Evolutionary conservation across 1,284 basidiomycete genomes (phyloP), one percentile per base, ranked within the genome.

Genomic region (Chondrostereum purpureum): DNA sequence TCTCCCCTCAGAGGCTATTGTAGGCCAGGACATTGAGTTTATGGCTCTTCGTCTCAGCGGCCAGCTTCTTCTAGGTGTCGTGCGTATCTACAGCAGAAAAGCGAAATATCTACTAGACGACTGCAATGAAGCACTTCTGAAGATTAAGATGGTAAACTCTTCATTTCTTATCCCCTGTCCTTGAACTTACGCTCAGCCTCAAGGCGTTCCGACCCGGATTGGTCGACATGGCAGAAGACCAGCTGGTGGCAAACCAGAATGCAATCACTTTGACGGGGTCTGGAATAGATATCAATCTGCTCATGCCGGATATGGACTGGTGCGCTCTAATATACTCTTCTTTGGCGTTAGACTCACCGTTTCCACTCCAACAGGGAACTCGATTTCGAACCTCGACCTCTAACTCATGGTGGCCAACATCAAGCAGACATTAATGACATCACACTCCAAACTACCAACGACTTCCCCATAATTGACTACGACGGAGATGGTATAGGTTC

Each of bases 21-120:
- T 92, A 75, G 86, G 82, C 18, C 86, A 92, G 63, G 89, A 94
- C 57, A 77, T 88, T 47, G 86, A 88, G 60, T 66, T 88, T 36
- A 93, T 97, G 82, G 92, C 94, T 1, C 82, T 99, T 17, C 86
- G 95, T 46, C 72, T 98, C 14, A 96, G 92, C 31, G 95, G 95
- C 5, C 95, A 98, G 58, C 76, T 99, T 39, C 77, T 99, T 48
- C 80, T 99, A 33, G 95, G 95, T 58, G 93, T 99, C 45, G 92
- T 94, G 42, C 81, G 96, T 49, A 98, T 99, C 60, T 98, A 99
- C 67, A 94, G 92, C 57, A 78, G 95, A 41, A 97, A 99, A 65
- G 92, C 93, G 17, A 96, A 97, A 61, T 99, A 99, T 67, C 77
- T 99, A 2, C 71, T 97, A 53, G 95, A 99, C 59, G 95, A 99